Percentiles rank a stretch among this genome's conserved stretches.
Evolutionary conservation across 2,329 filamentous ascomycete genomes (phyloP).

Genomic region (Aspergillus sp.): DNA sequence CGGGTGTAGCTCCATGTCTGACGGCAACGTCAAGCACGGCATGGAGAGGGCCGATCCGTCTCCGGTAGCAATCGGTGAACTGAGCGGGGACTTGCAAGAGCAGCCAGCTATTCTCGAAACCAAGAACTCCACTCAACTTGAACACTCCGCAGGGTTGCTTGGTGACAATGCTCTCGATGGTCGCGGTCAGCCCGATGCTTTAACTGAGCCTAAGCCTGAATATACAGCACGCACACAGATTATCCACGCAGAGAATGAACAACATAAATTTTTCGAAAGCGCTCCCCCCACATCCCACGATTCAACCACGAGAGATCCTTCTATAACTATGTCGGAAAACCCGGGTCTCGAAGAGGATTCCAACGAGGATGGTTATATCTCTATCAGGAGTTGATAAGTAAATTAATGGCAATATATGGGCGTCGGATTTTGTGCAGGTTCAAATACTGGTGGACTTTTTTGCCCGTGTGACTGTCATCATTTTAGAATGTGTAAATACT

Average conservation of each 20-base stretch:
- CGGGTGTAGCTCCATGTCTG: slow-evolving; percentile 66
- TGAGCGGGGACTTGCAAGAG: background rate
- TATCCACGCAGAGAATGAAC: background rate
- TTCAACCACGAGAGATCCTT: background rate
- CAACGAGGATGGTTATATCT: background rate
- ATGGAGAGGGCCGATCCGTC: slow-evolving; percentile 67
- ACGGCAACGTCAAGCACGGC: slow-evolving; percentile 67
- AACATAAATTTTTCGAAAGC: background rate
- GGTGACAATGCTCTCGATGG: background rate
- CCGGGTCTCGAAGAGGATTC: background rate
- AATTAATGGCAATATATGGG: background rate
- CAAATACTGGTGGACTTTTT: too few species aligned
- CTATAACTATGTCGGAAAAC: background rate
- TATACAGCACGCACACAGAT: background rate
- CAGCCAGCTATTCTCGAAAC: background rate
- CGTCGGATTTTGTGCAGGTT: too few species aligned
- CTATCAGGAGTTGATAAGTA: background rate
- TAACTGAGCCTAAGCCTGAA: background rate
- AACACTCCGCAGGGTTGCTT: background rate
- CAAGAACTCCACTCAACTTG: background rate
- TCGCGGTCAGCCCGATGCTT: background rate
- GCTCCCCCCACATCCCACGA: background rate
- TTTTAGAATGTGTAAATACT: too few species aligned
- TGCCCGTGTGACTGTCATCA: too few species aligned
- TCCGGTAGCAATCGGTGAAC: slow-evolving; percentile 50